A percentile compares a stretch with the other conserved stretches of the same genome.
These are phyloP conservation scores for Argentina anserina DNA, from an alignment of 306 rosid species.

Conservation along the genomic window DNA sequence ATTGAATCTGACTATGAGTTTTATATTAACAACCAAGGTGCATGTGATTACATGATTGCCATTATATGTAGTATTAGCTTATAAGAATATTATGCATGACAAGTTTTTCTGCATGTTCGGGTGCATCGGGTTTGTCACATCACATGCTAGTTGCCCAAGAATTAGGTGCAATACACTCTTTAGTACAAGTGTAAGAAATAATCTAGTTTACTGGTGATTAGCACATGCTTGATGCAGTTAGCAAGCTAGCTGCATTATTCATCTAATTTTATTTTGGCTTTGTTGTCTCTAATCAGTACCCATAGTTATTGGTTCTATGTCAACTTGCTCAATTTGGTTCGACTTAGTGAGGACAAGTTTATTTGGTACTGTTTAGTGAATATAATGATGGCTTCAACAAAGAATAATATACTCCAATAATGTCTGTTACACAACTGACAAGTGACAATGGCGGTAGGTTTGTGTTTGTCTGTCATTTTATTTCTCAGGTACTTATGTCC, in stretches of 20 bases:
- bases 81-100: not conserved
- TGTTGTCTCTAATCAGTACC: constrained; percentile 1
- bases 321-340: constrained; percentile 2
- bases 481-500: not conserved
- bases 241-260: not conserved
- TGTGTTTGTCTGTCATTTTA: not conserved
- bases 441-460: constrained; percentile 4
- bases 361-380: not conserved
- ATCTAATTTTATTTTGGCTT: not conserved
- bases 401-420: constrained; percentile 2
- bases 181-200: not conserved
- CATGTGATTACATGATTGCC: constrained; percentile 8
- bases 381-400: not conserved
- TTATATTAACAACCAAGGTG: not conserved
- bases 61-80: not conserved
- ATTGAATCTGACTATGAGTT: not conserved
- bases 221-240: constrained; percentile 3
- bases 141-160: constrained; percentile 11
- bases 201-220: not conserved
- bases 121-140: constrained; percentile 7
- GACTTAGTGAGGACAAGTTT: not conserved
- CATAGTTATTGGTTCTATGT: not conserved
- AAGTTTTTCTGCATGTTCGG: not conserved
- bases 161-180: not conserved
- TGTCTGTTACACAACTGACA: constrained; percentile 10